These are phyloP conservation scores for Naganishia albida DNA, from an alignment of 1,284 basidiomycete species.

Conservation along the genomic window DNA sequence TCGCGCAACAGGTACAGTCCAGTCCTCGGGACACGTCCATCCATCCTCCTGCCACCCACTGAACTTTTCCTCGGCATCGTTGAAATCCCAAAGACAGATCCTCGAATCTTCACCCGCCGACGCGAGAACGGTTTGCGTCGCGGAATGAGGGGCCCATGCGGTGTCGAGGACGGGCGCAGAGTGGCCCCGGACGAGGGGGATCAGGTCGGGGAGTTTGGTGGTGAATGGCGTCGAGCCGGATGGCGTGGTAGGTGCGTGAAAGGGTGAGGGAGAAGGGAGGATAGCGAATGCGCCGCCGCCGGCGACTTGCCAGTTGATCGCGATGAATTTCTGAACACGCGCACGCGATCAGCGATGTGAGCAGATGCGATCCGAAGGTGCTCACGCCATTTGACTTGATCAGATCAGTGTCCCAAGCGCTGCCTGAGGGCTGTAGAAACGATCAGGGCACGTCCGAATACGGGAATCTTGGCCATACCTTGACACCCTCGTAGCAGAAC, in stretches of 20 bases:
- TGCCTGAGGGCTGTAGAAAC: slow-evolving; percentile 62
- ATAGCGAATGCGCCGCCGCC: slow-evolving; percentile 95
- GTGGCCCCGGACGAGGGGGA: slow-evolving; percentile 84
- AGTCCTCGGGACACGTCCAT: slow-evolving; percentile 59
- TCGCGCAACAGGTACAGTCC: slow-evolving; percentile 34
- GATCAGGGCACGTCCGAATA: not conserved
- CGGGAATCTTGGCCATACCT: slow-evolving; percentile 49
- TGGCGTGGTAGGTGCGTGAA: slow-evolving; percentile 54
- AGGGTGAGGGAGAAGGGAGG: slow-evolving; percentile 78
- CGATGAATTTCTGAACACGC: slow-evolving; percentile 71
- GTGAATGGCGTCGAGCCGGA: slow-evolving; percentile 55
- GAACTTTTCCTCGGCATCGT: slow-evolving; percentile 60
- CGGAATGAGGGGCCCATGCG: slow-evolving; percentile 93
- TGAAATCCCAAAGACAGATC: slow-evolving; percentile 83
- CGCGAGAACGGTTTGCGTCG: slow-evolving; percentile 70
- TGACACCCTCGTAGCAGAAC: slow-evolving; percentile 83
- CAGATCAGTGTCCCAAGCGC: slow-evolving; percentile 96
- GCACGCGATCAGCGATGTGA: not conserved
- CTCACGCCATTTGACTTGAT: slow-evolving; percentile 79
- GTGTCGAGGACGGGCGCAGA: slow-evolving; percentile 75
- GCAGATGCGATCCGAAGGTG: slow-evolving; percentile 24
- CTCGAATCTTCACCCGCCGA: slow-evolving; percentile 93
- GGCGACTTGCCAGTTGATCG: slow-evolving; percentile 92
- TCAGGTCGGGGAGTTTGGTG: slow-evolving; percentile 83
- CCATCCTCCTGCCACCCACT: slow-evolving; percentile 83